Percentiles rank a stretch among this genome's conserved stretches.
These are phyloP conservation scores for Barnettozyma californica DNA, from an alignment of 805 yeast genomes.

Conservation along the genomic window DNA sequence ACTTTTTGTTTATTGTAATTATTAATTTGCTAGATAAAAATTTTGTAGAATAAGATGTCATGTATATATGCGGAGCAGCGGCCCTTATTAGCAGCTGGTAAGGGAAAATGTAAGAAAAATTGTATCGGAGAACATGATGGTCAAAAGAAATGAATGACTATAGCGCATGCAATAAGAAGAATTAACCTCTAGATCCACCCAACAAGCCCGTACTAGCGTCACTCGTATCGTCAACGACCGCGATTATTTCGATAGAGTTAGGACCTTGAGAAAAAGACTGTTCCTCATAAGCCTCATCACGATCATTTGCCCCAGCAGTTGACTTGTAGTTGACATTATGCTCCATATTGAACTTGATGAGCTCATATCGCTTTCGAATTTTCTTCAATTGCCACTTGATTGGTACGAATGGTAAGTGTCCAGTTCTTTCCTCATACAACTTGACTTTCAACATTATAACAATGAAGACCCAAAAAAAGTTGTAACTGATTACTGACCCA, in stretches of 20 bases:
- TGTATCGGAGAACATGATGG: background rate
- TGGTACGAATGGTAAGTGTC: slow-evolving; percentile 60
- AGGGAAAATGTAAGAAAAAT: background rate
- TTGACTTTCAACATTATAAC: slow-evolving; percentile 42
- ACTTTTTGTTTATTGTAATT: too few relatives aligned
- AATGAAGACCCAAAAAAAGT: slow-evolving; percentile 60
- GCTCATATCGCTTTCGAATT: slow-evolving; percentile 35
- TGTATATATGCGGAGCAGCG: background rate
- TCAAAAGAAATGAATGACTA: background rate
- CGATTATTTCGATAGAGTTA: background rate
- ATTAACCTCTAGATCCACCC: slow-evolving; percentile 10
- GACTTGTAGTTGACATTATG: slow-evolving; percentile 27
- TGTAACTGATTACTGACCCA: slow-evolving; percentile 76
- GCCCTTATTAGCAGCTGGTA: background rate
- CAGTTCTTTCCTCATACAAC: slow-evolving; percentile 49
- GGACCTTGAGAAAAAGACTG: background rate
- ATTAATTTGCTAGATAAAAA: background rate
- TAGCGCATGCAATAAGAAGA: background rate
- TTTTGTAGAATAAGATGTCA: background rate
- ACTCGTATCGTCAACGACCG: slow-evolving; percentile 12
- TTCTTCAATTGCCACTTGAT: slow-evolving; percentile 53
- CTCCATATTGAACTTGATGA: slow-evolving; percentile 31
- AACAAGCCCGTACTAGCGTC: slow-evolving; percentile 19
- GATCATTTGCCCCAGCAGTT: slow-evolving; percentile 5
- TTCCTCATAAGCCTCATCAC: slow-evolving; percentile 1